A percentile compares a stretch with the other conserved stretches of the same genome.
These are phyloP conservation scores for Circinella umbellata DNA, from an alignment of 371 early-diverging fungal genomes.

Conservation along the genomic window DNA sequence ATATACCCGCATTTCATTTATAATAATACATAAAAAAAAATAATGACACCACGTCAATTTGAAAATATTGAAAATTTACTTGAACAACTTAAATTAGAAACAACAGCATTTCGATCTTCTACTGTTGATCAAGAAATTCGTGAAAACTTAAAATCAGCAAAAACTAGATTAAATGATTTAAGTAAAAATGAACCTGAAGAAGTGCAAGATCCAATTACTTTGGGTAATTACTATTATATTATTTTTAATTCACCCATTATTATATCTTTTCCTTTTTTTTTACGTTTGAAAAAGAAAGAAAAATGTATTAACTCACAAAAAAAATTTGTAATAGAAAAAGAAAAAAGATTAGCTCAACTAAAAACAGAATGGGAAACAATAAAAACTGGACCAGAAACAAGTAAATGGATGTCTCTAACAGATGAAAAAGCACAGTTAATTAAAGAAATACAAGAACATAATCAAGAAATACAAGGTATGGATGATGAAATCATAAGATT, in stretches of 20 bases:
- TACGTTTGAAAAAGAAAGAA: not conserved
- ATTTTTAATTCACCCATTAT: no score
- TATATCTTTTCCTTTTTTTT: not conserved
- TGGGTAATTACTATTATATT: not conserved
- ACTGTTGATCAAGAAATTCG: not conserved
- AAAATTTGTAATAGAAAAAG: no score
- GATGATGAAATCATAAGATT: not conserved
- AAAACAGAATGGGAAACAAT: not conserved
- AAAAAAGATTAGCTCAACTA: not conserved
- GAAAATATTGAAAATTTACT: not conserved
- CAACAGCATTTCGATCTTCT: not conserved
- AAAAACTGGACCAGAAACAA: not conserved
- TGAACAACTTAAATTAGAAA: not conserved
- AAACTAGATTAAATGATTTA: not conserved
- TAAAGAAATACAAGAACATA: not conserved
- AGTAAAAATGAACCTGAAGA: not conserved
- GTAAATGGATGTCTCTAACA: not conserved
- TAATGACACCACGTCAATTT: not conserved
- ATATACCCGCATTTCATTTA: no score
- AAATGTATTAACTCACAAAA: not conserved
- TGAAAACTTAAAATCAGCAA: not conserved
- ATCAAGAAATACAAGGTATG: not conserved
- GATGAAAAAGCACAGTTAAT: constrained; percentile 2
- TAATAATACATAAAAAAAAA: no score
- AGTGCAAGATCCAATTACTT: not conserved